These are phyloP conservation scores for Acanthamoeba triangularis DNA, from an alignment of 208 protist genomes.

Conservation along the genomic window DNA sequence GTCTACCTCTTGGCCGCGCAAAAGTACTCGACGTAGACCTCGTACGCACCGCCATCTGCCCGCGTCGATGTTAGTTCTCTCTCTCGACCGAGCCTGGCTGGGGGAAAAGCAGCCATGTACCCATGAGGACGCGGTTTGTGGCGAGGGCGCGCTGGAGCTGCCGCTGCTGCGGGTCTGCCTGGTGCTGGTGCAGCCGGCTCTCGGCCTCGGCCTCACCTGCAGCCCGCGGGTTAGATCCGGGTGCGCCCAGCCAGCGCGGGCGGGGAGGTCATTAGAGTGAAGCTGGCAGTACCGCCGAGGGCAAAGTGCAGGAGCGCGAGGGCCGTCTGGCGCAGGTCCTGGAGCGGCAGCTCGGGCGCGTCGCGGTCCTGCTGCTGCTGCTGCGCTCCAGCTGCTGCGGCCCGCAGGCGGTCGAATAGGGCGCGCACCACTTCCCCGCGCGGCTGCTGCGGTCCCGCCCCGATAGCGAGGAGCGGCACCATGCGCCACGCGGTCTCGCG, in stretches of 20 bases:
- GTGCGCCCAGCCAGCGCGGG: background rate
- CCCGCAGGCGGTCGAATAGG: background rate
- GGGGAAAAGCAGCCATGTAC: background rate
- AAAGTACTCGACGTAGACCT: background rate
- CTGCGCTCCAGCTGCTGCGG: background rate
- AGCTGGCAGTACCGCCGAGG: background rate
- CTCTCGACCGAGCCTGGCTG: background rate
- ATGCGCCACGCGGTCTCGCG: background rate
- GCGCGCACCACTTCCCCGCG: background rate
- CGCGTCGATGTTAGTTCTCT: background rate
- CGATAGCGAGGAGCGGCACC: background rate
- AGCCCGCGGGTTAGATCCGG: background rate
- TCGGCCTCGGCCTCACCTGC: background rate
- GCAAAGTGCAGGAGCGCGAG: slow-evolving; percentile 1
- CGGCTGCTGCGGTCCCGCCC: background rate
- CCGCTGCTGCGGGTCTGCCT: background rate
- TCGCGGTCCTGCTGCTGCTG: no score
- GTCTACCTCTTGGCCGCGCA: background rate
- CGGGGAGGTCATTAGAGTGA: no score
- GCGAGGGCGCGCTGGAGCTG: slow-evolving; percentile 6
- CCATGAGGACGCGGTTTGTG: slow-evolving; percentile 35
- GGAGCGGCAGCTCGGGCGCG: background rate
- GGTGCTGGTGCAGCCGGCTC: background rate
- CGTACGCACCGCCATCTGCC: background rate
- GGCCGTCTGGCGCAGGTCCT: background rate